Conservation (phyloP, 106 monocot species). For the Gastrodia elata region DNA sequence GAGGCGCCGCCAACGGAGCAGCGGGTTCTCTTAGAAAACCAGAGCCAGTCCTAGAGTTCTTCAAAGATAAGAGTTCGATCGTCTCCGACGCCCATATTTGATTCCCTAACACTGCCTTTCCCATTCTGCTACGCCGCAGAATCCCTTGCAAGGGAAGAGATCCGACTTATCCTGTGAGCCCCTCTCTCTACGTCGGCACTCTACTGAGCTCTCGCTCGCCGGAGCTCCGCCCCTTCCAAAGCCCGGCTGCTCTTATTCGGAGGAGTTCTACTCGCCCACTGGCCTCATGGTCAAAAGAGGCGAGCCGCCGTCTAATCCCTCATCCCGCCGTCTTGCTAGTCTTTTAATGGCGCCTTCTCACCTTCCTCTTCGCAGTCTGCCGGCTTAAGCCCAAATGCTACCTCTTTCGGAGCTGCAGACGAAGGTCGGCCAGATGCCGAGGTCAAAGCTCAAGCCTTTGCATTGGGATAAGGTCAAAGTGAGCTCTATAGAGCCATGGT, state of each 20-base stretch:
- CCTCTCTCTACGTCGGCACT: slow-evolving; percentile 61
- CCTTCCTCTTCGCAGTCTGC: slow-evolving; percentile 15
- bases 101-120: slow-evolving; percentile 26
- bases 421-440: slow-evolving; percentile 24
- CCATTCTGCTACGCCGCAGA: slow-evolving; percentile 14
- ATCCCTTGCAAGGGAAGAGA: slow-evolving; percentile 24
- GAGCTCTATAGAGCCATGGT: slow-evolving; percentile 78
- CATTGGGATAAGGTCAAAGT: slow-evolving; percentile 97
- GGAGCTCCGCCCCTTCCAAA: no score
- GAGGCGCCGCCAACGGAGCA: background rate
- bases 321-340: slow-evolving; percentile 25
- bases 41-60: background rate
- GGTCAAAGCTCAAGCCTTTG: slow-evolving; percentile 80
- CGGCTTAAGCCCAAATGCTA: slow-evolving; percentile 5
- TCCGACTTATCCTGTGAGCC: slow-evolving; percentile 24
- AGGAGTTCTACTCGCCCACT: slow-evolving; percentile 60
- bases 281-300: slow-evolving; percentile 20
- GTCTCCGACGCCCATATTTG: no score
- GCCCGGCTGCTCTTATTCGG: slow-evolving; percentile 31
- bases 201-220: slow-evolving; percentile 27
- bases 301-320: slow-evolving; percentile 16
- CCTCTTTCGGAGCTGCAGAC: no score
- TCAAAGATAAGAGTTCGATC: slow-evolving; percentile 5
- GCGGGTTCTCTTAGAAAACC: background rate
- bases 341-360: slow-evolving; percentile 22